These are phyloP conservation scores for Coemansia sp. DNA, from an alignment of 192 early-diverging fungal genomes.

Conservation along the genomic window DNA sequence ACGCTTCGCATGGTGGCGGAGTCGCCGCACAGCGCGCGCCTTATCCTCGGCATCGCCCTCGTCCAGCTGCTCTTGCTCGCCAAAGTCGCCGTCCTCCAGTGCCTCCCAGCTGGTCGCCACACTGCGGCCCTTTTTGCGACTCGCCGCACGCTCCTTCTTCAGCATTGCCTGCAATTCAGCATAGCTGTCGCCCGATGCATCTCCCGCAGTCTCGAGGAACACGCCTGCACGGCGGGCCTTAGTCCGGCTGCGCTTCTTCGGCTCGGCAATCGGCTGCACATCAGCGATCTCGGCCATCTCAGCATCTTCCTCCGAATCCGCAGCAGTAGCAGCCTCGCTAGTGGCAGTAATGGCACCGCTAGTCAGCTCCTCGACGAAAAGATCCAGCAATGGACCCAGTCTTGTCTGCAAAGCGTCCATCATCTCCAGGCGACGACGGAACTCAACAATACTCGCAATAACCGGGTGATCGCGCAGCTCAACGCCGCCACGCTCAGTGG, in stretches of 20 bases:
- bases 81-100: constrained; percentile 66
- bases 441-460: constrained; percentile 73
- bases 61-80: constrained; percentile 73
- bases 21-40: constrained; percentile 54
- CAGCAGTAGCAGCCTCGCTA: neutral
- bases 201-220: constrained; percentile 13
- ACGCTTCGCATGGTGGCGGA: constrained; percentile 53
- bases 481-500: constrained; percentile 52
- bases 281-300: constrained; percentile 31
- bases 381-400: constrained; percentile 57
- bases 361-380: constrained; percentile 56
- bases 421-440: constrained; percentile 72
- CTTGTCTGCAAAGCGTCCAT: constrained; percentile 69
- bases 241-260: constrained; percentile 19
- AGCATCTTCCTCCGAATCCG: constrained; percentile 15
- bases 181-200: constrained; percentile 40
- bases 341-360: constrained; percentile 46
- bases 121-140: constrained; percentile 15
- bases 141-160: constrained; percentile 20
- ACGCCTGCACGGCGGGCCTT: constrained; percentile 1
- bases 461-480: constrained; percentile 81
- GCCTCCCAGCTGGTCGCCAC: constrained; percentile 37
- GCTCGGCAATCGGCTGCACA: constrained; percentile 3
- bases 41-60: constrained; percentile 85
- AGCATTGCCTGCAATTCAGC: constrained; percentile 52